phyloP scores from a whole-genome alignment of 345 rosid genomes.

The Gossypium herbaceum region DNA sequence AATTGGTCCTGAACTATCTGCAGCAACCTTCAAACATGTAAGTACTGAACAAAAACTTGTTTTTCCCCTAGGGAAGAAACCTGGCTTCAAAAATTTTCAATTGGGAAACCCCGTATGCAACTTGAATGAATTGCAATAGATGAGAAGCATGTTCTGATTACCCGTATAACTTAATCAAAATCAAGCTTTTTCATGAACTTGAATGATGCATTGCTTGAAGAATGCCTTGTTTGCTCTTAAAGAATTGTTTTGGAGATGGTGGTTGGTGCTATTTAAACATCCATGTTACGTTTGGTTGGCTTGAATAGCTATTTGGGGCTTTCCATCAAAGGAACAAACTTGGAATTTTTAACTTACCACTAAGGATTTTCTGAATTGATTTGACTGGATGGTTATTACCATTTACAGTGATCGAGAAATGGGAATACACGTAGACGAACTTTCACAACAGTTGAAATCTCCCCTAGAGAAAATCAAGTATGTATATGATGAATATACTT shows the following conservation, averaged over 20 bases:
- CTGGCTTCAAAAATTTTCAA: neutral
- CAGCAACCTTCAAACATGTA: conserved; percentile 71
- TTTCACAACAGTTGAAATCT: conserved; percentile 64
- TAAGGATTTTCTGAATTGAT: neutral
- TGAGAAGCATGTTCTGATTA: neutral
- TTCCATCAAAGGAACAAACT: neutral
- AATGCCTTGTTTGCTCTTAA: neutral
- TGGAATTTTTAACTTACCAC: too few species aligned
- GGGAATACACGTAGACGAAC: conserved; percentile 78
- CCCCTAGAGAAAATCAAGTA: conserved; percentile 80
- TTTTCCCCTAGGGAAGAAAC: neutral
- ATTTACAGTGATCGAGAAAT: conserved; percentile 63
- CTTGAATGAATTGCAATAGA: neutral
- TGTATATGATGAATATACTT: neutral
- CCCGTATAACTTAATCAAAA: neutral
- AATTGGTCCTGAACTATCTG: conserved; percentile 68
- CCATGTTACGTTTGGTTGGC: neutral
- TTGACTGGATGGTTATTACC: conserved; percentile 6
- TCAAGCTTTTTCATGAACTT: neutral
- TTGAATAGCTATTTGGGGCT: neutral
- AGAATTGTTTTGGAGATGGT: neutral
- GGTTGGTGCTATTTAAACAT: neutral
- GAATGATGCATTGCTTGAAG: neutral
- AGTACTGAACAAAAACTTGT: conserved; percentile 25
- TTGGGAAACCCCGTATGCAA: neutral